These are phyloP conservation scores for Cenchrus purpureus DNA, from an alignment of 176 grass and related monocot species.

Conservation along the genomic window DNA sequence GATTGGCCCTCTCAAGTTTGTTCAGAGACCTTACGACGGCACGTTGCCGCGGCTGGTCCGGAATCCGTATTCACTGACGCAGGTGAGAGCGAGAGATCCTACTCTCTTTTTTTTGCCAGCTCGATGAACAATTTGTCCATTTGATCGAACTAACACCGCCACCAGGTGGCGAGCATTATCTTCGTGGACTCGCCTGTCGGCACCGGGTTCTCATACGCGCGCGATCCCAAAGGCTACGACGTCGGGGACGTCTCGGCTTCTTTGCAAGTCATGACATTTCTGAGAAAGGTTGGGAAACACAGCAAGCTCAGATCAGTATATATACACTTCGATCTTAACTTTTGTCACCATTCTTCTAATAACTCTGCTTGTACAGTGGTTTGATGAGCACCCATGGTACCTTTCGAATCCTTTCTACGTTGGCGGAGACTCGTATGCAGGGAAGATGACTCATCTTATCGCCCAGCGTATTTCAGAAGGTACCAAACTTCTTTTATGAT, in stretches of 20 bases:
- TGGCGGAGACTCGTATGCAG: slow-evolving; percentile 65
- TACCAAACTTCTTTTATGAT: background rate
- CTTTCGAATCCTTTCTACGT: slow-evolving; percentile 64
- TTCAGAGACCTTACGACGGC: slow-evolving; percentile 35
- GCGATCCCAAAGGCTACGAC: slow-evolving; percentile 45
- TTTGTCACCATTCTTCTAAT: background rate
- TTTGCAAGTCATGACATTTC: slow-evolving; percentile 51
- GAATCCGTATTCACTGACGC: slow-evolving; percentile 22
- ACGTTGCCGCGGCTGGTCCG: slow-evolving; percentile 40
- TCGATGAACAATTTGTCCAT: background rate
- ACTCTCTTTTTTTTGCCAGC: no score
- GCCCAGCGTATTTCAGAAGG: slow-evolving; percentile 53
- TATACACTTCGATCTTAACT: background rate
- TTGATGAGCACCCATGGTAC: slow-evolving; percentile 48
- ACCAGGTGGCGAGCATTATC: slow-evolving; percentile 55
- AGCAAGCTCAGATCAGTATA: background rate
- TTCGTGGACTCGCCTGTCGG: slow-evolving; percentile 74
- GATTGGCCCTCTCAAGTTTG: slow-evolving; percentile 53
- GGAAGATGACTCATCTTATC: slow-evolving; percentile 53
- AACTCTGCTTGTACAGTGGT: slow-evolving; percentile 50
- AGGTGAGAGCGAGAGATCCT: background rate
- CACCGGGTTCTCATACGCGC: slow-evolving; percentile 63
- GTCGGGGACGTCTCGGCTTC: slow-evolving; percentile 49
- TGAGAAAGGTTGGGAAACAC: slow-evolving; percentile 46
- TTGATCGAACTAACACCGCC: background rate